Base-by-base conservation (phyloP, 1,284 basidiomycete species). In the Cryptococcus sp. region DNA sequence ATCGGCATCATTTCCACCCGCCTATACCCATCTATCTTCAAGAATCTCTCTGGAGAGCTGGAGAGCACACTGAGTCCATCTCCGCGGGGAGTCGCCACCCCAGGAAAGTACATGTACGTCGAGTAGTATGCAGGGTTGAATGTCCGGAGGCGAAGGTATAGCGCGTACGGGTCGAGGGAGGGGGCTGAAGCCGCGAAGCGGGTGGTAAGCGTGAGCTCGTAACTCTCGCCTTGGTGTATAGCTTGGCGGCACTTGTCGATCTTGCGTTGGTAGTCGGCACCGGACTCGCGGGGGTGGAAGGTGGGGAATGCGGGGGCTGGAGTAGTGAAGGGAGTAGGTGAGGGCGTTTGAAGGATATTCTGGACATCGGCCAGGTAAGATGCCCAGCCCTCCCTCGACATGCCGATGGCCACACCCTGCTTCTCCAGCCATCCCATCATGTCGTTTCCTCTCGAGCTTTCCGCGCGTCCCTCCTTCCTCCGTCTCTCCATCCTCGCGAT, bases 201-300 rank as follows among this genome's bases (percentile, higher is more conserved):
- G 1, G 89, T 94, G 0, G 94, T 98, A 42, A 97, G 80, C 68
- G 95, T 98, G 20, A 98, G 82, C 71, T 98, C 94, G 76, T 98
- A 98, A n/a, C 91, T 92, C 72, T 98, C 89, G 5, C 94, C 94
- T 39, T 87, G 81, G 55, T 82, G 86, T 21, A 98, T 85, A 53
- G 84, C 82, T 53, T 88, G 85, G 68, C 92, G 85, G 11, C 89
- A 89, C 38, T 80, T 71, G 35, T 84, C 79, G 66, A 97, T 92
- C 42, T 84, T 84, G 16, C 81, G 76, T 53, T 87, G 84, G 78
- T 98, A 97, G 2, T 74, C 70, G 0, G 75, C 46, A 53, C 73
- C 65, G 12, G 70, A 63, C 53, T 70, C 67, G 62, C 74, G 60
- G n/a, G 75, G 72, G 18, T 57, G 53, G 67, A 77, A 75, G 4